Evolutionary conservation across 1,284 basidiomycete species (phyloP).

Genomic region (Ganoderma boninense): DNA sequence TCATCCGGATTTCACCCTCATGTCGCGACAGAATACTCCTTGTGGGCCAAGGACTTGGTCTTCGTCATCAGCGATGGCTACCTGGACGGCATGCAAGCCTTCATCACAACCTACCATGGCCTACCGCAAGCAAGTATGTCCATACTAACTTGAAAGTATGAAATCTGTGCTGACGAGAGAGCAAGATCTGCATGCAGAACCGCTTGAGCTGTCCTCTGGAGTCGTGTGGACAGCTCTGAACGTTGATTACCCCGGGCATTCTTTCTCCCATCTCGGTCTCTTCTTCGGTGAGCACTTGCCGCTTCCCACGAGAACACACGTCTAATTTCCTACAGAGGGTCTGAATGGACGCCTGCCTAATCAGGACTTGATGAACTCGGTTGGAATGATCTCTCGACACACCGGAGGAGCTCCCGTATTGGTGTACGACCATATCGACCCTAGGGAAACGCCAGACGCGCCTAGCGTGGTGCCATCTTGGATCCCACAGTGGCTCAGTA

Average conservation of each 20-base stretch:
- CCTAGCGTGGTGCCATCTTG: conserved; percentile 49
- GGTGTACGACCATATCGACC: conserved; percentile 79
- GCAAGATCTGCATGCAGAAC: conserved; percentile 72
- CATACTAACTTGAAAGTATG: conserved; percentile 5
- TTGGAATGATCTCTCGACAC: conserved; percentile 76
- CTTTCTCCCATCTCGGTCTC: conserved; percentile 92
- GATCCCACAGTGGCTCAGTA: conserved; percentile 55
- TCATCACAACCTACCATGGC: conserved; percentile 87
- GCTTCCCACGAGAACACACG: not conserved
- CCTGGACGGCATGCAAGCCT: conserved; percentile 92
- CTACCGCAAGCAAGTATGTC: conserved; percentile 68
- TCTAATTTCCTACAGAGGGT: conserved; percentile 72
- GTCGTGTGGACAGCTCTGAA: conserved; percentile 96
- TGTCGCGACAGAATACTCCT: conserved; percentile 73
- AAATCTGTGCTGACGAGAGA: not conserved
- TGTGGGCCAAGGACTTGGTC: conserved; percentile 95
- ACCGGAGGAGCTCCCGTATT: conserved; percentile 78
- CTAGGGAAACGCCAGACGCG: conserved; percentile 48
- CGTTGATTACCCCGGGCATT: conserved; percentile 96
- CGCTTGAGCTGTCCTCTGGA: conserved; percentile 71
- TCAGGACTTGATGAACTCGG: conserved; percentile 92
- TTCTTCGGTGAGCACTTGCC: conserved; percentile 76
- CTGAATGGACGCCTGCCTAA: conserved; percentile 95
- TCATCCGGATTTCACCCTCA: conserved; percentile 4
- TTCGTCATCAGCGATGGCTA: conserved; percentile 92